Evolutionary conservation across 495 filamentous ascomycete species (phyloP).

Genomic region (Chaetomium tenue): DNA sequence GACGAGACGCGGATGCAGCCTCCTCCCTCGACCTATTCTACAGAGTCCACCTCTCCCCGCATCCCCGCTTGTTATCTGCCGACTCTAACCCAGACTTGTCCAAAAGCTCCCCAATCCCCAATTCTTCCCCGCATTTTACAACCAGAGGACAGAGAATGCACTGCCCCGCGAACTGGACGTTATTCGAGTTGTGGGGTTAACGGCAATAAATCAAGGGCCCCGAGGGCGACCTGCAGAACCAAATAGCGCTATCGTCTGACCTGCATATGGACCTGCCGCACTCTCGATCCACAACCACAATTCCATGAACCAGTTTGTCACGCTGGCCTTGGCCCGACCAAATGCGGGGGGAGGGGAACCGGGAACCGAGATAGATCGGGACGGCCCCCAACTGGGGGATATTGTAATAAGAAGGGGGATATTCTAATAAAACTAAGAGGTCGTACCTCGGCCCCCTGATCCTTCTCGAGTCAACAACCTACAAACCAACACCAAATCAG

Average conservation of each 20-base stretch:
- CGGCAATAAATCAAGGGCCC: slow-evolving; percentile 14
- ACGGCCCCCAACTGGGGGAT: not conserved
- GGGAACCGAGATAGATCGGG: not conserved
- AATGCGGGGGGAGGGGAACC: not conserved
- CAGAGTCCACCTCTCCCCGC: not conserved
- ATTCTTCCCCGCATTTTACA: not conserved
- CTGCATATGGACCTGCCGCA: not conserved
- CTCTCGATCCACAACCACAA: no score
- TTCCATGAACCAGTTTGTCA: no score
- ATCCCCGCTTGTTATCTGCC: not conserved
- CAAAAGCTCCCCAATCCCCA: not conserved
- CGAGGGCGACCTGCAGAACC: not conserved
- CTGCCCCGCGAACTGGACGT: not conserved
- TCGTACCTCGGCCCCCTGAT: not conserved
- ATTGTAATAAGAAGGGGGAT: no score
- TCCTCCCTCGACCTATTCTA: no score
- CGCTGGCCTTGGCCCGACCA: not conserved
- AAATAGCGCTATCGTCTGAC: not conserved
- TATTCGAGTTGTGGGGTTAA: not conserved
- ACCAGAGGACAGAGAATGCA: not conserved
- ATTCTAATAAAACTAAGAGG: no score
- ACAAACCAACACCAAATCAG: not conserved
- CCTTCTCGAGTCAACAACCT: not conserved
- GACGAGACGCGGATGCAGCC: no score
- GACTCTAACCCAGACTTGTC: not conserved